These are phyloP conservation scores for Fomitopsis schrenkii DNA, from an alignment of 1,284 basidiomycete species.

Conservation along the genomic window DNA sequence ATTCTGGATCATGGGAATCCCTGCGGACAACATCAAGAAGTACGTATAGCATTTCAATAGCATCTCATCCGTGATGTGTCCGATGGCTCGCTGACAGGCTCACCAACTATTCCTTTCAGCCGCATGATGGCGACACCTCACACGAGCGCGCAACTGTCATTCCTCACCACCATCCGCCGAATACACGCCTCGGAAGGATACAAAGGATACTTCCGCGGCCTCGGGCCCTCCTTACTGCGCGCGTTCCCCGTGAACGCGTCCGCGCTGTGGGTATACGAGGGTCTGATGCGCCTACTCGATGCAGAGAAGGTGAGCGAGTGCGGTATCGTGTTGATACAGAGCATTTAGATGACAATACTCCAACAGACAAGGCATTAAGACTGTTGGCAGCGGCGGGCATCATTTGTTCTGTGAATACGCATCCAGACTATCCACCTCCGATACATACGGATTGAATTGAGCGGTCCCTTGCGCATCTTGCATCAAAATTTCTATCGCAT, in stretches of 20 bases:
- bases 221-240: constrained; percentile 57
- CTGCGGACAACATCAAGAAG: constrained; percentile 80
- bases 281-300: constrained; percentile 55
- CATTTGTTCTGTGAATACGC: background rate
- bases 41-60: constrained; percentile 24
- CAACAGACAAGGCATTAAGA: constrained; percentile 8
- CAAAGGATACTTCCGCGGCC: constrained; percentile 58
- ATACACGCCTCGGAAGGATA: constrained; percentile 49
- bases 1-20: constrained; percentile 70
- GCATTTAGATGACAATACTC: background rate
- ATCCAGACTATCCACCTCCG: background rate
- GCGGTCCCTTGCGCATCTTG: too few species aligned
- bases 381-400: background rate
- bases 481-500: too few species aligned
- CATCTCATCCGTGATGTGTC: too few species aligned
- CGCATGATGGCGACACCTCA: constrained; percentile 57
- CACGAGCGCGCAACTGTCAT: constrained; percentile 42
- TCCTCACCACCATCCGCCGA: constrained; percentile 40
- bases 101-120: constrained; percentile 25
- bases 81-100: constrained; percentile 1
- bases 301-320: constrained; percentile 49
- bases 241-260: constrained; percentile 73
- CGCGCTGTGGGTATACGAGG: constrained; percentile 70
- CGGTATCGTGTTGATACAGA: background rate
- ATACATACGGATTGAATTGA: too few species aligned